phyloP scores from a whole-genome alignment of 2,329 filamentous ascomycete species.

The Colletotrichum zoysiae region DNA sequence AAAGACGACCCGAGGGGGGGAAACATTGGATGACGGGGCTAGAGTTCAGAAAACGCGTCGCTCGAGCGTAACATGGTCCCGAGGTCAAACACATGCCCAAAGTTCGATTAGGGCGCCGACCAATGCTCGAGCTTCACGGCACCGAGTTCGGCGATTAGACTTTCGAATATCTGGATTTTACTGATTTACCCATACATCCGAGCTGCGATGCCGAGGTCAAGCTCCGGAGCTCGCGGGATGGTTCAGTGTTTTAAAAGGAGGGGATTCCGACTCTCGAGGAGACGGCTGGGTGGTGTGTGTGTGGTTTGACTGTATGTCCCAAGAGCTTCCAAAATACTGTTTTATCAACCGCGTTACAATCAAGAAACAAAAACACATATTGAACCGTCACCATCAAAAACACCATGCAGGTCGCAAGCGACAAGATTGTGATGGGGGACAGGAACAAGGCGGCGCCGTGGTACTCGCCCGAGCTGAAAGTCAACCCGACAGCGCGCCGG shows the following conservation, averaged over 20 bases:
- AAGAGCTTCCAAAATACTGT: background rate
- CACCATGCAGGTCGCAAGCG: slow-evolving; percentile 29
- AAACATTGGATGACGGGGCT: slow-evolving; percentile 9
- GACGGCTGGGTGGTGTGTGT: background rate
- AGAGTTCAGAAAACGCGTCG: slow-evolving; percentile 7
- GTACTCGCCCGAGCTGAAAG: slow-evolving; percentile 26
- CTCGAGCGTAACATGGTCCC: background rate
- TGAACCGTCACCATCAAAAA: background rate
- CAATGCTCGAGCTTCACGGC: slow-evolving; percentile 3
- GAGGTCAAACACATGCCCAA: slow-evolving; percentile 9
- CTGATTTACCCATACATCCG: background rate
- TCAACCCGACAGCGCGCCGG: slow-evolving; percentile 26
- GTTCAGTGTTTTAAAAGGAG: background rate
- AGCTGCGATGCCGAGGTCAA: background rate
- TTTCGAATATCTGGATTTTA: background rate
- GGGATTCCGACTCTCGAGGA: background rate
- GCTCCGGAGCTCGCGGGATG: background rate
- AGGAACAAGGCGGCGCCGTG: slow-evolving; percentile 37
- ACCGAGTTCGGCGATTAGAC: slow-evolving; percentile 16
- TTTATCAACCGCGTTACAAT: no score
- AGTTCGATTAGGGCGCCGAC: background rate
- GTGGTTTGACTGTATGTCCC: background rate
- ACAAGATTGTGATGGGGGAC: slow-evolving; percentile 19
- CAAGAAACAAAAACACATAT: background rate
- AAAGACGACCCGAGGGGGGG: background rate